Percentiles rank a stretch among this genome's conserved stretches.
phyloP scores from a whole-genome alignment of 2,329 filamentous ascomycete species.

The Macrophomina phaseolina region DNA sequence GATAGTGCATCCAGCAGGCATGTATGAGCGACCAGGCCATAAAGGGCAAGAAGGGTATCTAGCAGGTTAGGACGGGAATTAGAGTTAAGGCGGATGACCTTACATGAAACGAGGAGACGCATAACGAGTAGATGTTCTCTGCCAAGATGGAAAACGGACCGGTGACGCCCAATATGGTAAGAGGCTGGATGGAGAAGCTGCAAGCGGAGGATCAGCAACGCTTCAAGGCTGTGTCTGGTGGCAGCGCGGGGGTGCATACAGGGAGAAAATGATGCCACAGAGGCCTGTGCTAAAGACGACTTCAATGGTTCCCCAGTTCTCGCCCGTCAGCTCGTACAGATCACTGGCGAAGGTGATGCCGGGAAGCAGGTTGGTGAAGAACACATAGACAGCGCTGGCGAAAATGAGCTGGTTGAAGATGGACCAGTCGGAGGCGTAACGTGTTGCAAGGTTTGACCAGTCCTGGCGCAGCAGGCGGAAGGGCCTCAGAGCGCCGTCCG shows the following conservation, averaged over 20 bases:
- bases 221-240: neutral
- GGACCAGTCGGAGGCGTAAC: constrained; percentile 44
- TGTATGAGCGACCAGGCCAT: constrained; percentile 73
- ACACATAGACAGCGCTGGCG: constrained; percentile 68
- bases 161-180: constrained; percentile 70
- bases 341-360: constrained; percentile 72
- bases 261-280: constrained; percentile 66
- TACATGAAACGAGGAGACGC: constrained; percentile 61
- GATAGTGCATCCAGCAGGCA: constrained; percentile 68
- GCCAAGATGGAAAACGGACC: constrained; percentile 71
- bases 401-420: constrained; percentile 69
- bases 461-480: constrained; percentile 43
- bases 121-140: constrained; percentile 68
- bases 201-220: neutral
- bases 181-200: constrained; percentile 64
- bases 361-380: constrained; percentile 70
- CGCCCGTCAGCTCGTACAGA: constrained; percentile 65
- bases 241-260: constrained; percentile 49
- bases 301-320: constrained; percentile 70
- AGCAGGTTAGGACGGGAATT: constrained; percentile 11
- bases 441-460: constrained; percentile 34
- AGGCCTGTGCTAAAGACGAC: constrained; percentile 70
- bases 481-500: constrained; percentile 36
- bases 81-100: constrained; percentile 28
- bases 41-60: constrained; percentile 65